Conservation (phyloP, 495 filamentous ascomycete genomes). For the Corynascus novoguineensis region DNA sequence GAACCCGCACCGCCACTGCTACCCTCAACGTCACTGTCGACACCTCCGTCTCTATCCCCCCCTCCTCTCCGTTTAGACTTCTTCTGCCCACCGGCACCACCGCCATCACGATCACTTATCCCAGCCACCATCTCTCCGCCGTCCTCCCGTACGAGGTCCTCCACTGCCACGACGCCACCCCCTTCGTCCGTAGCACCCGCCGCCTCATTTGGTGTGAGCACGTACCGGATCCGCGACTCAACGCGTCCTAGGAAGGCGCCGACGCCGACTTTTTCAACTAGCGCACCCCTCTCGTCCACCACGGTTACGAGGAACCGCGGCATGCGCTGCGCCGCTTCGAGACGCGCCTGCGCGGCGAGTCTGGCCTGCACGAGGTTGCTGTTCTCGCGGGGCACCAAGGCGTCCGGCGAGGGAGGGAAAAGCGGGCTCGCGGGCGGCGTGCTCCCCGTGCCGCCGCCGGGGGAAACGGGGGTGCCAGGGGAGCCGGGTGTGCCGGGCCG, state of each 20-base stretch:
- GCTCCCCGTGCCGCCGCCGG: not conserved
- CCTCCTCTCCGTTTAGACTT: conserved; percentile 11
- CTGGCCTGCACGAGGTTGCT: conserved; percentile 48
- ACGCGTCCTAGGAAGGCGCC: conserved; percentile 55
- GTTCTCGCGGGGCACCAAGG: conserved; percentile 26
- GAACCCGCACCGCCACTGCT: not conserved
- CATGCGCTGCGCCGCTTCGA: conserved; percentile 49
- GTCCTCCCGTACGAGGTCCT: conserved; percentile 43
- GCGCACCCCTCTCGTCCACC: conserved; percentile 45
- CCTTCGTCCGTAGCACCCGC: conserved; percentile 48
- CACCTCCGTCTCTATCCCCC: conserved; percentile 19
- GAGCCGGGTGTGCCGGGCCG: too few relatives aligned
- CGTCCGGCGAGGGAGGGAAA: conserved; percentile 30
- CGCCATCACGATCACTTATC: not conserved
- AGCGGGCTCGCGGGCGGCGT: conserved; percentile 27
- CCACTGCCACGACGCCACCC: conserved; percentile 50
- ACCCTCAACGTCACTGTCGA: conserved; percentile 22
- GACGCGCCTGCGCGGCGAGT: conserved; percentile 50
- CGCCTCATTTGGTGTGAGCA: conserved; percentile 48
- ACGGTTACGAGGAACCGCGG: conserved; percentile 51
- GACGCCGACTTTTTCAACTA: conserved; percentile 44
- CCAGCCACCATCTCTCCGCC: conserved; percentile 33
- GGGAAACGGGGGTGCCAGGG: not conserved
- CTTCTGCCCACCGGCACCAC: conserved; percentile 2
- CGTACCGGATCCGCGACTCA: conserved; percentile 53